These are phyloP conservation scores for Colletotrichum noveboracense DNA, from an alignment of 2,329 filamentous ascomycete genomes.

Conservation along the genomic window DNA sequence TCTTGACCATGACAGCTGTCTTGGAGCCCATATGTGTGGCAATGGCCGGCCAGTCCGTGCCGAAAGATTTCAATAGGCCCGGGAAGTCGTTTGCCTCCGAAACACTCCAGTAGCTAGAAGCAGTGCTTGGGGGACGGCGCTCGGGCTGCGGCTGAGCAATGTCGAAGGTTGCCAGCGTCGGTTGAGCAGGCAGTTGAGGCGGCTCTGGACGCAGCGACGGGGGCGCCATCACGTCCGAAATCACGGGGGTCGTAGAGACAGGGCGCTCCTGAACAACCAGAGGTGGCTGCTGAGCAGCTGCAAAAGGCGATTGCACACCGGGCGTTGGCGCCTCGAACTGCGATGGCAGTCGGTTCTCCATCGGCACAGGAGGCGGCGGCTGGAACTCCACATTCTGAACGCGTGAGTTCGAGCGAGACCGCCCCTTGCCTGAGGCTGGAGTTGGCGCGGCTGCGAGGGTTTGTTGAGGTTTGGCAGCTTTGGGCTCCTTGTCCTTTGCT, in stretches of 20 bases:
- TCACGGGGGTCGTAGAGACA: slow-evolving; percentile 39
- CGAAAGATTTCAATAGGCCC: slow-evolving; percentile 73
- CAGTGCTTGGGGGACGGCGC: slow-evolving; percentile 59
- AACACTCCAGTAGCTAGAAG: slow-evolving; percentile 88
- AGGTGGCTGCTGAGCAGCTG: slow-evolving; percentile 30
- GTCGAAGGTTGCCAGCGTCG: slow-evolving; percentile 57
- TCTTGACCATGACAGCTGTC: slow-evolving; percentile 84
- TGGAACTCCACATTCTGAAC: slow-evolving; percentile 48
- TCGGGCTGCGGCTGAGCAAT: slow-evolving; percentile 50
- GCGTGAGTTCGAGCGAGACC: slow-evolving; percentile 61
- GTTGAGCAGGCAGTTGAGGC: slow-evolving; percentile 50
- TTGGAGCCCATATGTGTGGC: slow-evolving; percentile 83
- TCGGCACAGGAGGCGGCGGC: slow-evolving; percentile 39
- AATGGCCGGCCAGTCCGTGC: slow-evolving; percentile 79
- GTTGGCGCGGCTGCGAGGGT: slow-evolving; percentile 52
- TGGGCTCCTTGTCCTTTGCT: slow-evolving; percentile 47
- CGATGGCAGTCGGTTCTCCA: slow-evolving; percentile 45
- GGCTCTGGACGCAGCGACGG: slow-evolving; percentile 62
- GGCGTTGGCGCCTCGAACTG: slow-evolving; percentile 49
- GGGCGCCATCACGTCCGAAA: slow-evolving; percentile 61
- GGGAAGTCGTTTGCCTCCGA: slow-evolving; percentile 81
- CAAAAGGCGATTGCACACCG: slow-evolving; percentile 48
- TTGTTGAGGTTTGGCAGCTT: slow-evolving; percentile 38
- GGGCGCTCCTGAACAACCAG: slow-evolving; percentile 36
- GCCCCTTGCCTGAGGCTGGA: slow-evolving; percentile 45